phyloP scores from a whole-genome alignment of 805 yeast genomes.

The Wickerhamiella allomyrinae region DNA sequence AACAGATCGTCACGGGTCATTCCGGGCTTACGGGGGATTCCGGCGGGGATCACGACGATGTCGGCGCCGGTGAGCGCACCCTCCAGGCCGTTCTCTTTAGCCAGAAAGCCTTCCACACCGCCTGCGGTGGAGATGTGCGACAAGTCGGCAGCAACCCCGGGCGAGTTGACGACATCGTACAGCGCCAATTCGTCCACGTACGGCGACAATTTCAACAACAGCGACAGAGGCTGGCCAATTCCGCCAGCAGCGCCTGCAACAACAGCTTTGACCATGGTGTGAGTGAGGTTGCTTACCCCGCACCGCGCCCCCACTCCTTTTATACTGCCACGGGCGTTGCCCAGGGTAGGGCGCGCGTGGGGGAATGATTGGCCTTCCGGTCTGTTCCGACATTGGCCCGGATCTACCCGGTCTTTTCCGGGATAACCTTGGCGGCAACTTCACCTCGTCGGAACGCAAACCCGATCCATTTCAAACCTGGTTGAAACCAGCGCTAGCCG shows the following conservation, averaged over 20 bases:
- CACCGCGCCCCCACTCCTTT: neutral
- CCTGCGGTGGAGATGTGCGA: constrained; percentile 91
- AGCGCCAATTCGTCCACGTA: constrained; percentile 75
- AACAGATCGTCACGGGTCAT: constrained; percentile 97
- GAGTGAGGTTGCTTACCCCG: constrained; percentile 1
- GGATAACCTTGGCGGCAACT: no score
- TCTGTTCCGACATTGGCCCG: no score
- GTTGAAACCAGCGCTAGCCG: no score
- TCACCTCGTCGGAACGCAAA: no score
- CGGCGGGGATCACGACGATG: constrained; percentile 87
- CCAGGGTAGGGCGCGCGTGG: neutral
- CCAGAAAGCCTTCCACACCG: constrained; percentile 72
- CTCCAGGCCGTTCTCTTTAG: constrained; percentile 57
- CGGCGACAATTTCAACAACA: constrained; percentile 73
- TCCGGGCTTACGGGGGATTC: constrained; percentile 98
- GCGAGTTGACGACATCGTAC: constrained; percentile 83
- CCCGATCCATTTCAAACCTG: no score
- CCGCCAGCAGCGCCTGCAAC: constrained; percentile 85
- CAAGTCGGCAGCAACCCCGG: constrained; percentile 94
- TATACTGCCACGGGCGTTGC: neutral
- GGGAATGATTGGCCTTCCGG: no score
- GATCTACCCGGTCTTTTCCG: no score
- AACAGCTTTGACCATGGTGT: constrained; percentile 27
- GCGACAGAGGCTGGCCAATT: constrained; percentile 81
- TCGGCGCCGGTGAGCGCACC: constrained; percentile 57